Evolutionary conservation across 2,329 filamentous ascomycete species (phyloP), one percentile per base, ranked within the genome.

Genomic region (Ceratocystis cacaofunesta): DNA sequence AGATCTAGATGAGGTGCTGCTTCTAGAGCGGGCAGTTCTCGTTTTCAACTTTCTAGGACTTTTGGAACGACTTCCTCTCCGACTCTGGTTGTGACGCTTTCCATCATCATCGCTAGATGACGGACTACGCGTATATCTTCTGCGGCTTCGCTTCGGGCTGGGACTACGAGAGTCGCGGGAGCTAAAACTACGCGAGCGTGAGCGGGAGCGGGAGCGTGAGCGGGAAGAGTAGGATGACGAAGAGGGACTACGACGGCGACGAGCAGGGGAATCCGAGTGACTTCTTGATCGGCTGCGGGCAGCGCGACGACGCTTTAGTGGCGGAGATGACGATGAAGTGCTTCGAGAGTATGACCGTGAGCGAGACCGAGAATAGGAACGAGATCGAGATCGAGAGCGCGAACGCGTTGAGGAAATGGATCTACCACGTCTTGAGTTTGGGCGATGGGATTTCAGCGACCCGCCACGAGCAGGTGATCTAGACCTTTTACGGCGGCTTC

Each of bases 401-500:
- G 52, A 58, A 7, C 52, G 28, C 69, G 75, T 69, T 72, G 74
- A 32, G 72, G 71, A 57, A 74, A 76, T 63, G 75, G 73, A 5
- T 77, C 78, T 65, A 74, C 73, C 2, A 78, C 78, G 61, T 73
- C 2, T 78, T 78, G 58, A 71, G 71, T 6, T 75, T 75, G 5
- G 73, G 73, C n/a, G 75, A 76, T 2, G 73, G 69, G 1, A 73
- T 74, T n/a, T 76, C 75, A 43, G 75, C 75, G 6, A 70, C 28
- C 32, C 36, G 41, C 30, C 55, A 15, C 50, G 71, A 63, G 73
- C 75, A 61, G 72, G 72, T 2, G 73, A 73, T 30, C 71, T 69
- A 25, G 74, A 72, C 68, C 72, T 75, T 65, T 68, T 75, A 22
- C 78, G 76, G 68, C 79, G 82, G 44, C 75, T 74, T 4, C 79